These are phyloP conservation scores for Hibiscus tridactylites DNA, from an alignment of 345 rosid genomes.

Conservation along the genomic window DNA sequence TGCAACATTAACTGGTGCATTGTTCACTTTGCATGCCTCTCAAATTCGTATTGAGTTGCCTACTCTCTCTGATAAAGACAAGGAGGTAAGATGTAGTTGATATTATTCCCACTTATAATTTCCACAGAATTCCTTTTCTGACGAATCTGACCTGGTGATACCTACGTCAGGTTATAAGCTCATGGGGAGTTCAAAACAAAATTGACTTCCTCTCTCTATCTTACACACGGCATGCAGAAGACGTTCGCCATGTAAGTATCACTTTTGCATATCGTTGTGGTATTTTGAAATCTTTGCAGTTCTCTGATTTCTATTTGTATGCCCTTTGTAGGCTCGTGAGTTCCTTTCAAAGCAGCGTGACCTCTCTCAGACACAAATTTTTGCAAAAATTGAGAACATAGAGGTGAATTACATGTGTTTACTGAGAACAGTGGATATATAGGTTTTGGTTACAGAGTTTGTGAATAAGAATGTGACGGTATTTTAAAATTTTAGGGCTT, in stretches of 20 bases:
- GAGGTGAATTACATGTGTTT: constrained; percentile 37
- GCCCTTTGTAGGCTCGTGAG: constrained; percentile 69
- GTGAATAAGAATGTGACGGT: neutral
- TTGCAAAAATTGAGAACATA: constrained; percentile 90
- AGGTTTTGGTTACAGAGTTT: neutral
- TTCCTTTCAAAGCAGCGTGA: constrained; percentile 73
- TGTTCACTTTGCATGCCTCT: constrained; percentile 81
- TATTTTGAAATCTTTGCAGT: neutral
- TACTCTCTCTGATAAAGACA: constrained; percentile 79
- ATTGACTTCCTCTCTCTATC: constrained; percentile 95
- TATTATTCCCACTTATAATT: neutral
- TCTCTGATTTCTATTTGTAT: neutral
- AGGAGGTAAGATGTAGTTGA: constrained; percentile 48
- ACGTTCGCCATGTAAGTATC: constrained; percentile 68
- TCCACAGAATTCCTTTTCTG: neutral
- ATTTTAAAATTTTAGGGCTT: constrained; percentile 47
- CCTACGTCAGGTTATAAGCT: constrained; percentile 61
- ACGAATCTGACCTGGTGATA: constrained; percentile 9
- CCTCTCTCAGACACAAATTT: constrained; percentile 81
- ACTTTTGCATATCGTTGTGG: neutral
- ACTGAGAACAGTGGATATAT: neutral
- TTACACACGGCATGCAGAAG: constrained; percentile 94
- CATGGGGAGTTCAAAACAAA: constrained; percentile 94
- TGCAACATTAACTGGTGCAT: constrained; percentile 78
- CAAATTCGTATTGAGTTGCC: constrained; percentile 86